phyloP scores from a whole-genome alignment of 1,284 basidiomycete species.

The Kwoniella shivajii region DNA sequence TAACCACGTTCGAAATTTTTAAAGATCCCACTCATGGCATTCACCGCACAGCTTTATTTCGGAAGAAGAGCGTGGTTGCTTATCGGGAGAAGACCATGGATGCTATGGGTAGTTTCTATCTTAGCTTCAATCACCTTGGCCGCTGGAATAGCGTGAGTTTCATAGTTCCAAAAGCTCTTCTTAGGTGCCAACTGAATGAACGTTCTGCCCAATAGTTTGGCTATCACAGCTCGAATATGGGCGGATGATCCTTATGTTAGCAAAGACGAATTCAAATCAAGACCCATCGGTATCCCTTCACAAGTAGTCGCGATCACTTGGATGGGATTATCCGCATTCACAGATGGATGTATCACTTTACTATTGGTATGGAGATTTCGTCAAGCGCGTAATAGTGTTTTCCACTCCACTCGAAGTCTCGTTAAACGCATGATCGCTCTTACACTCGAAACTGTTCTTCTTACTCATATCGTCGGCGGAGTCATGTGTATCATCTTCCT shows the following conservation, averaged over 20 bases:
- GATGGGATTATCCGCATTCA: slow-evolving; percentile 44
- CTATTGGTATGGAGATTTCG: slow-evolving; percentile 27
- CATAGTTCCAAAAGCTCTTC: too few relatives aligned
- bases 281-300: slow-evolving; percentile 34
- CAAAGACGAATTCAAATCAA: slow-evolving; percentile 13
- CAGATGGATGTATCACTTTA: slow-evolving; percentile 36
- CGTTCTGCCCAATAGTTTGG: slow-evolving; percentile 26
- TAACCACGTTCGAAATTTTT: too few relatives aligned
- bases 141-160: slow-evolving; percentile 40
- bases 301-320: slow-evolving; percentile 44
- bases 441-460: slow-evolving; percentile 42
- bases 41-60: slow-evolving; percentile 41
- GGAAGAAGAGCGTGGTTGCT: slow-evolving; percentile 36
- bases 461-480: slow-evolving; percentile 40
- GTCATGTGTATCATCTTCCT: slow-evolving; percentile 44
- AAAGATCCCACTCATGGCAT: slow-evolving; percentile 31
- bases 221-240: slow-evolving; percentile 40
- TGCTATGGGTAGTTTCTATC: slow-evolving; percentile 23
- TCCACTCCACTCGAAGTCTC: slow-evolving; percentile 16
- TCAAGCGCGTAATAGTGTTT: slow-evolving; percentile 17
- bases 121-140: slow-evolving; percentile 30
- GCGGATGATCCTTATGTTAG: slow-evolving; percentile 33
- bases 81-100: slow-evolving; percentile 30
- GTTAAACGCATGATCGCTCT: slow-evolving; percentile 30
- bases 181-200: not conserved